Evolutionary conservation across 371 early-diverging fungal genomes (phyloP).

Genomic region (Mucor lusitanicus): DNA sequence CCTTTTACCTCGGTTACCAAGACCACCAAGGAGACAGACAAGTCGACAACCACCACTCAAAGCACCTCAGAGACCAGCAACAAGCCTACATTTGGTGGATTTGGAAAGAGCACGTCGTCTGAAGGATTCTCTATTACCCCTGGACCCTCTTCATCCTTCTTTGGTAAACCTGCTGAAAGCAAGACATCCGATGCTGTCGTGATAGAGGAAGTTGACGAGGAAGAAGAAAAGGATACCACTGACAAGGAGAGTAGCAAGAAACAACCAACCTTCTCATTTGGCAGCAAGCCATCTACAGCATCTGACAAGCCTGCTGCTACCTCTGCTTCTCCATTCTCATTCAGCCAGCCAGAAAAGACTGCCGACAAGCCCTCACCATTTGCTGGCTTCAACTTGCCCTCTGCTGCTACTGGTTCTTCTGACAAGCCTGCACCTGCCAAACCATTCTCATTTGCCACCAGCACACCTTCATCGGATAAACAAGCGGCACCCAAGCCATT

Average conservation of each 20-base stretch:
- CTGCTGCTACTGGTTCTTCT: background rate
- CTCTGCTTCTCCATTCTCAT: background rate
- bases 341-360: background rate
- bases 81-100: background rate
- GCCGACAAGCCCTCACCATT: slow-evolving; percentile 4
- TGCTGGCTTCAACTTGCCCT: background rate
- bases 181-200: background rate
- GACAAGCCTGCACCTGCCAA: background rate
- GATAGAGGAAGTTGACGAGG: background rate
- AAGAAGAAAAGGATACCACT: background rate
- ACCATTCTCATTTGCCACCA: background rate
- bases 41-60: background rate
- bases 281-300: background rate
- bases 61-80: background rate
- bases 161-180: background rate
- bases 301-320: background rate
- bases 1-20: background rate
- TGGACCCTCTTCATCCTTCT: background rate
- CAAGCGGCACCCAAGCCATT: background rate
- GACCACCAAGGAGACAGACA: background rate
- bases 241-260: background rate
- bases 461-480: background rate
- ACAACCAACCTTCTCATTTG: background rate
- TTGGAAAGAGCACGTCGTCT: background rate
- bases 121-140: background rate